Percentiles rank a stretch among this genome's conserved stretches.
Evolutionary conservation across 495 filamentous ascomycete species (phyloP).

Genomic region (Hypoxylon cercidicola): DNA sequence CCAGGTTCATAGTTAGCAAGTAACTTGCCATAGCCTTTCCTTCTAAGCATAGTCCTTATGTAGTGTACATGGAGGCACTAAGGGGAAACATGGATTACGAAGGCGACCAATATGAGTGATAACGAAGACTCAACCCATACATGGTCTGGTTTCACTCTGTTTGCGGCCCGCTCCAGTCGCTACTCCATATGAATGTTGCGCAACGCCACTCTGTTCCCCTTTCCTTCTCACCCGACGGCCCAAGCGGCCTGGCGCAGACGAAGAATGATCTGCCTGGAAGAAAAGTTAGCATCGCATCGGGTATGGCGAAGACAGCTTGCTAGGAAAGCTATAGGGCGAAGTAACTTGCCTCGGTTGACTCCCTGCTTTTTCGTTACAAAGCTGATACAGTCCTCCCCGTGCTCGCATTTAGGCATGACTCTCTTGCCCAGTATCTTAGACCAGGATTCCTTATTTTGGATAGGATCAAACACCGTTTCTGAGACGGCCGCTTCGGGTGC

Average conservation of each 20-base stretch:
- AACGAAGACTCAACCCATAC: neutral
- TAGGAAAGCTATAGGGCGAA: neutral
- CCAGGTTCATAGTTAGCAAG: no score
- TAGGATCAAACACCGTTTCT: conserved; percentile 69
- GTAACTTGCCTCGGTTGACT: conserved; percentile 69
- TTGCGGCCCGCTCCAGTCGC: conserved; percentile 71
- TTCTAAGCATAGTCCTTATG: no score
- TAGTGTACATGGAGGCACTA: no score
- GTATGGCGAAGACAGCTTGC: neutral
- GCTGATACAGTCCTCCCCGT: conserved; percentile 85
- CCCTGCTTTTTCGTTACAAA: conserved; percentile 87
- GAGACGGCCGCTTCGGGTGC: neutral
- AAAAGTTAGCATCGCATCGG: conserved; percentile 2
- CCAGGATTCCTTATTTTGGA: conserved; percentile 85
- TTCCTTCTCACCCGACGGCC: conserved; percentile 85
- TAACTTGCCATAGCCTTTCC: no score
- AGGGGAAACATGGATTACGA: no score
- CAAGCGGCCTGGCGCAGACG: conserved; percentile 83
- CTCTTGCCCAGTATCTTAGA: conserved; percentile 82
- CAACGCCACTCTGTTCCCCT: conserved; percentile 85
- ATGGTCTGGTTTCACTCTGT: neutral
- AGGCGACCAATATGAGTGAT: no score
- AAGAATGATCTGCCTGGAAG: conserved; percentile 79
- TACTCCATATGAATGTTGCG: conserved; percentile 89
- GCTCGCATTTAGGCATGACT: conserved; percentile 80